Evolutionary conservation across 768 basidiomycete species (phyloP).

Genomic region (Hemileccinum rubropunctum): DNA sequence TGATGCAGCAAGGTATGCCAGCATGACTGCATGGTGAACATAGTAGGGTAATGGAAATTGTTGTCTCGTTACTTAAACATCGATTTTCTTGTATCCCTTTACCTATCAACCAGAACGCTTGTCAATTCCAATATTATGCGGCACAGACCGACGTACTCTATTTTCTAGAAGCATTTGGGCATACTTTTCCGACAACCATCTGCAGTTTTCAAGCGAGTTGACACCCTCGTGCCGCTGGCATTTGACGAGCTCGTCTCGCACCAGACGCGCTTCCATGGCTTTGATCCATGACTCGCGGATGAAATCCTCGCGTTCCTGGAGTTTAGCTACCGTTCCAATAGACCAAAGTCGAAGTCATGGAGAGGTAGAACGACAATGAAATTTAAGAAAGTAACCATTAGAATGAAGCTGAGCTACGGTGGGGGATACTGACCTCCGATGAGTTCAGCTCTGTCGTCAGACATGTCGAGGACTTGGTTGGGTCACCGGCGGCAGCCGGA

Average conservation of each 20-base stretch:
- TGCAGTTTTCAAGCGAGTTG: constrained; percentile 88
- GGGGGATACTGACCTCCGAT: constrained; percentile 26
- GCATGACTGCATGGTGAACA: not conserved
- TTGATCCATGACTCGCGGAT: constrained; percentile 93
- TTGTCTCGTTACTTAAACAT: constrained; percentile 34
- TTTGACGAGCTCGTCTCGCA: constrained; percentile 83
- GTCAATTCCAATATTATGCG: constrained; percentile 1
- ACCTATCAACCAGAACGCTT: constrained; percentile 50
- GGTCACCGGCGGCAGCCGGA: not conserved
- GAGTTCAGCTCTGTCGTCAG: constrained; percentile 33
- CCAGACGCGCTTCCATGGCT: constrained; percentile 89
- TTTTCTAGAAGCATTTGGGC: constrained; percentile 73
- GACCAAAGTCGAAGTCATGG: not conserved
- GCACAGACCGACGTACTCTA: constrained; percentile 51
- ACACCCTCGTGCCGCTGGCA: constrained; percentile 91
- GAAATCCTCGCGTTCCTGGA: constrained; percentile 67
- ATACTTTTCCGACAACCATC: constrained; percentile 82
- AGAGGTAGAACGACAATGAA: not conserved
- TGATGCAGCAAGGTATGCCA: not conserved
- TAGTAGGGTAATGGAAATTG: not conserved
- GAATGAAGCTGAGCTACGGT: not conserved
- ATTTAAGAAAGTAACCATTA: not conserved
- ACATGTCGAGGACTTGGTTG: constrained; percentile 21
- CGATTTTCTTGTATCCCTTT: constrained; percentile 81
- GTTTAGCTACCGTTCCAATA: constrained; percentile 43